A percentile compares a stretch with the other conserved stretches of the same genome.
Conservation (phyloP, 2,329 filamentous ascomycete genomes). For the Colletotrichum nymphaeae region DNA sequence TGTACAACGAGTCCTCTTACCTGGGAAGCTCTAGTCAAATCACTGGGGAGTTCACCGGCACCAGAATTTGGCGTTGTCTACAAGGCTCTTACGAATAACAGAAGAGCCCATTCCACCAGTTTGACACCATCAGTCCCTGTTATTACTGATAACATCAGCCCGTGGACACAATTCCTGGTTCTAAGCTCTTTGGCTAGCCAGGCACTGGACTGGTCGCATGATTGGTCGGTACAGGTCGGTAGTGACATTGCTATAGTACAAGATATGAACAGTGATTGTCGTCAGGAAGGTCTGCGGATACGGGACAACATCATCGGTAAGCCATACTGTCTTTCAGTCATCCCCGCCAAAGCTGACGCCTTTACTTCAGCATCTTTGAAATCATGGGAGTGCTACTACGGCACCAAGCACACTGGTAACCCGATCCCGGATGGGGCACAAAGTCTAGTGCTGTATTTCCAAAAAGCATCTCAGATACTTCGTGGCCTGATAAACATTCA, state of each 20-base stretch:
- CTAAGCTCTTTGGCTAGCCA: slow-evolving; percentile 7
- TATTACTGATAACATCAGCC: background rate
- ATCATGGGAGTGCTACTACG: background rate
- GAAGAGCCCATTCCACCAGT: background rate
- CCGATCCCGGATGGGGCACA: background rate
- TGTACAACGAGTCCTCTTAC: background rate
- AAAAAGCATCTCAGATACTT: background rate
- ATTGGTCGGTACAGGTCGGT: background rate
- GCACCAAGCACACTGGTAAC: background rate
- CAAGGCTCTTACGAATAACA: background rate
- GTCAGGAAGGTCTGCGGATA: background rate
- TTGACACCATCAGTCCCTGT: background rate
- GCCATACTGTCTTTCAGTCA: background rate
- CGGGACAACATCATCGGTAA: background rate
- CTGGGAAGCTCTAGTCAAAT: background rate
- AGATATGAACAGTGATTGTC: background rate
- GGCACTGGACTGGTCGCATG: slow-evolving; percentile 15
- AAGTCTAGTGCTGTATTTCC: background rate
- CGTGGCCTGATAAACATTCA: background rate
- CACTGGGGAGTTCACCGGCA: too few species aligned
- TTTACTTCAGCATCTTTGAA: background rate
- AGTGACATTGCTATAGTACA: background rate
- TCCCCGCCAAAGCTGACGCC: background rate
- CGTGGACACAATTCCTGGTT: slow-evolving; percentile 8
- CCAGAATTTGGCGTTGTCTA: background rate